These are phyloP conservation scores for Entonaema liquescens DNA, from an alignment of 495 filamentous ascomycete species.

Conservation along the genomic window DNA sequence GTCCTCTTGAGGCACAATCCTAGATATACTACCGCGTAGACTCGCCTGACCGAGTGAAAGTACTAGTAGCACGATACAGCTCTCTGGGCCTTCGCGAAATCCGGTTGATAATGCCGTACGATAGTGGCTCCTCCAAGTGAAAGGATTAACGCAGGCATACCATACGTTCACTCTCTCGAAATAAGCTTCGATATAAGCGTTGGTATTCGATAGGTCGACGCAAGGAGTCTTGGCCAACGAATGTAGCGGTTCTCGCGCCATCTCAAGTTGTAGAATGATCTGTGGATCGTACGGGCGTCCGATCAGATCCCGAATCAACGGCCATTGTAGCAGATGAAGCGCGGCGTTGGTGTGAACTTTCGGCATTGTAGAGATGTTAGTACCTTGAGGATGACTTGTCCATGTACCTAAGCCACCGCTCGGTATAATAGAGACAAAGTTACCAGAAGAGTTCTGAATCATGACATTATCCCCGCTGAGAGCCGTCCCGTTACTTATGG, in stretches of 20 bases:
- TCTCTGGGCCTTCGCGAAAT: constrained; percentile 80
- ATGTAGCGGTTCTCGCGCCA: constrained; percentile 76
- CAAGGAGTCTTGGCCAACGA: constrained; percentile 67
- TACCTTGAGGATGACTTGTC: constrained; percentile 63
- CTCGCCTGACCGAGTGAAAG: constrained; percentile 78
- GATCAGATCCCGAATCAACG: constrained; percentile 78
- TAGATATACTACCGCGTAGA: constrained; percentile 75
- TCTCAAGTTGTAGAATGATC: constrained; percentile 81
- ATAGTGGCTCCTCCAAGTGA: constrained; percentile 81
- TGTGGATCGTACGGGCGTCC: constrained; percentile 79
- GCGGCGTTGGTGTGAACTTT: constrained; percentile 83
- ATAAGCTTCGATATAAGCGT: constrained; percentile 76
- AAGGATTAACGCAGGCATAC: constrained; percentile 87
- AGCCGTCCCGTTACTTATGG: constrained; percentile 74
- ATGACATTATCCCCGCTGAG: constrained; percentile 71
- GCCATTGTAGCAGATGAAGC: constrained; percentile 80
- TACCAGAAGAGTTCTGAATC: constrained; percentile 52
- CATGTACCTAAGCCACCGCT: constrained; percentile 76
- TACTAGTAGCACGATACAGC: constrained; percentile 83
- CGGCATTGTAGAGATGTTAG: constrained; percentile 85
- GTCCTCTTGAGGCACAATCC: constrained; percentile 72
- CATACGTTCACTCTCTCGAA: constrained; percentile 83
- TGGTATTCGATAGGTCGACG: constrained; percentile 78
- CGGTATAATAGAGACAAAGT: constrained; percentile 66
- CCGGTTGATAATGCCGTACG: constrained; percentile 72